phyloP scores from a whole-genome alignment of 2,329 filamentous ascomycete species.

The Biscogniauxia marginata region DNA sequence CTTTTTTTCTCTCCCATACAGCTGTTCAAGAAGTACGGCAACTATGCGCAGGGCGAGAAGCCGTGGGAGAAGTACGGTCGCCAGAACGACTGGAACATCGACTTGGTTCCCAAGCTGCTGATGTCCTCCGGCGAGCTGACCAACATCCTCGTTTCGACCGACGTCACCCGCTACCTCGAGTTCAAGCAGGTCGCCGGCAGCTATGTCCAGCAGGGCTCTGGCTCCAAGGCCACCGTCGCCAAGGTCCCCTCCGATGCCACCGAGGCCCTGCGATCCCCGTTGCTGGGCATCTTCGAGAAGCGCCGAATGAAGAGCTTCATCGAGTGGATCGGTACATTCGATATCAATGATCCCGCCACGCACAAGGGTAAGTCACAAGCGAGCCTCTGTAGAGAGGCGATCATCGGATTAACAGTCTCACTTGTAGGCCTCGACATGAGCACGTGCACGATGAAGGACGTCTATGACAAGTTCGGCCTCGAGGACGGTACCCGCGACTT shows the following conservation, averaged over 20 bases:
- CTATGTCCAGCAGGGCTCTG: constrained; percentile 87
- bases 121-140: constrained; percentile 98
- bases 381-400: not conserved
- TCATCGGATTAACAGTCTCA: not conserved
- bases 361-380: constrained; percentile 71
- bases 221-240: constrained; percentile 84
- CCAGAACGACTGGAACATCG: constrained; percentile 98
- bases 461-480: constrained; percentile 96
- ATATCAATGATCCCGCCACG: constrained; percentile 75
- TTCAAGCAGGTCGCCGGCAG: constrained; percentile 95
- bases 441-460: constrained; percentile 89
- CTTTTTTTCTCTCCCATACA: constrained; percentile 11
- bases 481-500: constrained; percentile 90
- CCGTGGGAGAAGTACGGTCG: constrained; percentile 98
- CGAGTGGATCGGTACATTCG: constrained; percentile 89
- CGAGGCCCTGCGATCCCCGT: constrained; percentile 85
- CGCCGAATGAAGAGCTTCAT: constrained; percentile 94
- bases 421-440: constrained; percentile 72
- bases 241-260: constrained; percentile 93
- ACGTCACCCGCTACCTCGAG: constrained; percentile 84
- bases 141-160: constrained; percentile 96
- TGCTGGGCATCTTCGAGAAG: constrained; percentile 99
- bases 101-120: constrained; percentile 95
- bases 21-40: constrained; percentile 95
- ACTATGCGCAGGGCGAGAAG: constrained; percentile 74